Evolutionary conservation across 1,284 basidiomycete genomes (phyloP), one percentile per base, ranked within the genome.

Genomic region (Tylopilus sp.): DNA sequence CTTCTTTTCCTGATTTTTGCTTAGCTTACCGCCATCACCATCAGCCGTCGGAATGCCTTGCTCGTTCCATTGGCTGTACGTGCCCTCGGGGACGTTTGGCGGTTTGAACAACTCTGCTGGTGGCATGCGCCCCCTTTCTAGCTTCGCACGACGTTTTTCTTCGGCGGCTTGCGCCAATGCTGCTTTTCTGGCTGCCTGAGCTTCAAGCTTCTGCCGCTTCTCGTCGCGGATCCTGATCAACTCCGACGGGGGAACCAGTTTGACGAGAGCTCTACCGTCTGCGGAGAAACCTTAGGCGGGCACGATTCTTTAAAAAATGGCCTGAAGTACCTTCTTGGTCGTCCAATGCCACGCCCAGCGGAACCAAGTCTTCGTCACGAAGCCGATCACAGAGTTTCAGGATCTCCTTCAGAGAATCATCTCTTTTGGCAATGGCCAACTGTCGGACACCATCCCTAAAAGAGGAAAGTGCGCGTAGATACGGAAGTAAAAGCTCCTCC

Each of bases 211-310:
- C 1, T 80, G 83, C n/a, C 84, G 82, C 73, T 97, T 98, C 64
- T 95, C 95, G 52, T 97, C 92, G 41, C 93, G 83, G 0, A 84
- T 86, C 58, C 79, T 86, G 54, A 91, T 82, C 30, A 99, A 76
- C 53, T 92, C 83, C 6, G 82, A 82, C 0, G 95, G 86, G 46
- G 92, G 76, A 15, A 97, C 89, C 38, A 99, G 76, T 71, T 99
- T 99, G 57, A 98, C 89, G 37, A 99, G 81, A 4, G 95, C 94
- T 59, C 84, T 85, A n/a, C 94, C 94, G 73, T 94, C 93, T 91
- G 53, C 34, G 40, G 41, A 31, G 29, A 42, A 21, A 48, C 13
- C 13, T 53, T 19, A 28, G 6, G 12, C 10, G 18, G n/a, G 26
- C 16, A 29, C 6, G 19, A 16, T 15, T n/a, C n/a, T 12, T 23